Conservation (phyloP, 345 rosid genomes). For the Ailanthus altissimus region DNA sequence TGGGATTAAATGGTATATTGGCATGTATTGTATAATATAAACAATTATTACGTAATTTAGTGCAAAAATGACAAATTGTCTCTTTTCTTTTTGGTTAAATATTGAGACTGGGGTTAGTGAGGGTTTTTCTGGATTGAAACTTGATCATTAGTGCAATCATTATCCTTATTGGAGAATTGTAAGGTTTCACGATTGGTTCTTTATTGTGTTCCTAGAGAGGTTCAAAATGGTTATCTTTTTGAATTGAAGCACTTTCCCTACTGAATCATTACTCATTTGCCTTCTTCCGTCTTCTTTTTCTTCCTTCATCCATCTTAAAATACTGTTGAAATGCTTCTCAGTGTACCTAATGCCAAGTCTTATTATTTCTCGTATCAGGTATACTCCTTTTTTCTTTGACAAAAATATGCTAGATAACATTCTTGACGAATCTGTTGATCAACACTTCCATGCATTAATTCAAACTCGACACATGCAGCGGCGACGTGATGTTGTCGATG, state of each 20-base stretch:
- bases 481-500: conserved; percentile 78
- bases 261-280: conserved; percentile 1
- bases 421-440: conserved; percentile 94
- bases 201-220: background rate
- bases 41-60: background rate
- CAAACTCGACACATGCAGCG: conserved; percentile 90
- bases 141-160: background rate
- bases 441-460: conserved; percentile 81
- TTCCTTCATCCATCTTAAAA: background rate
- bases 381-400: conserved; percentile 96
- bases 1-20: conserved; percentile 82
- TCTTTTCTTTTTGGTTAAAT: background rate
- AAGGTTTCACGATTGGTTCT: background rate
- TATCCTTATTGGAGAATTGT: background rate
- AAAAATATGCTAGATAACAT: conserved; percentile 88
- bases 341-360: conserved; percentile 20
- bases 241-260: background rate
- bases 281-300: background rate
- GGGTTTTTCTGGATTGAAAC: background rate
- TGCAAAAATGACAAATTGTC: background rate
- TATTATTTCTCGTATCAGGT: conserved; percentile 50
- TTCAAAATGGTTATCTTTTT: background rate
- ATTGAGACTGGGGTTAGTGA: background rate
- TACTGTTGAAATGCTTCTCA: background rate
- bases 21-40: background rate